phyloP scores from a whole-genome alignment of 805 yeast genomes.

The Ascoidea tarda region DNA sequence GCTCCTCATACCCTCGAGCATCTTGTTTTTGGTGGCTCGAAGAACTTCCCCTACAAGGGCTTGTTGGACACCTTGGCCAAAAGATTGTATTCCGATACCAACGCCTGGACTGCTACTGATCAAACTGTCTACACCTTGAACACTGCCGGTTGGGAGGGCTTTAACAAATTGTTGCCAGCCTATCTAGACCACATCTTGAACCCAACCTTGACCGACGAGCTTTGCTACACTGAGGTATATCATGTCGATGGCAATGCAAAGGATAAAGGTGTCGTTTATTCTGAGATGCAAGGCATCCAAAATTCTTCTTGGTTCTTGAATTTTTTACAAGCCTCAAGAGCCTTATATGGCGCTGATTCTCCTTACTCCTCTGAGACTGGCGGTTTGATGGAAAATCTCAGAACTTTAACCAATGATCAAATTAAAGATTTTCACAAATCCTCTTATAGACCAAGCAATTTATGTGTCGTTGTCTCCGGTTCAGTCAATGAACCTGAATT shows the following conservation, averaged over 20 bases:
- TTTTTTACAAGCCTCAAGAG: slow-evolving; percentile 43
- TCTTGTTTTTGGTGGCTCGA: slow-evolving; percentile 86
- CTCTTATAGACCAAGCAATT: slow-evolving; percentile 70
- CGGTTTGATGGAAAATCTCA: slow-evolving; percentile 66
- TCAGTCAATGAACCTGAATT: slow-evolving; percentile 67
- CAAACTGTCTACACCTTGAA: slow-evolving; percentile 86
- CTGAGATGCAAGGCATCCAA: slow-evolving; percentile 94
- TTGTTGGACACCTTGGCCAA: slow-evolving; percentile 78
- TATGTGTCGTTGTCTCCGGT: slow-evolving; percentile 78
- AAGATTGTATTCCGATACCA: slow-evolving; percentile 70
- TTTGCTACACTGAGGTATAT: slow-evolving; percentile 87
- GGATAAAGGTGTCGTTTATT: slow-evolving; percentile 93
- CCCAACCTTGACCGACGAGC: slow-evolving; percentile 82
- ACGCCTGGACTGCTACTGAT: slow-evolving; percentile 96
- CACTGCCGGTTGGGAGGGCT: slow-evolving; percentile 96
- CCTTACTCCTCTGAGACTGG: slow-evolving; percentile 95
- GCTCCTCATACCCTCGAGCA: slow-evolving; percentile 95
- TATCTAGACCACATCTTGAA: slow-evolving; percentile 76
- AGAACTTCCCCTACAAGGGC: slow-evolving; percentile 83
- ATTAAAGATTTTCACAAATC: slow-evolving; percentile 63
- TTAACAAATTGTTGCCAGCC: slow-evolving; percentile 68
- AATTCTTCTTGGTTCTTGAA: slow-evolving; percentile 59
- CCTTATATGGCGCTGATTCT: slow-evolving; percentile 38
- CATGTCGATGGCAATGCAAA: slow-evolving; percentile 84
- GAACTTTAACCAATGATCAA: slow-evolving; percentile 56